Percentiles rank a stretch among this genome's conserved stretches.
Conservation (phyloP, 768 basidiomycete species). For the Suillus hirtellus region DNA sequence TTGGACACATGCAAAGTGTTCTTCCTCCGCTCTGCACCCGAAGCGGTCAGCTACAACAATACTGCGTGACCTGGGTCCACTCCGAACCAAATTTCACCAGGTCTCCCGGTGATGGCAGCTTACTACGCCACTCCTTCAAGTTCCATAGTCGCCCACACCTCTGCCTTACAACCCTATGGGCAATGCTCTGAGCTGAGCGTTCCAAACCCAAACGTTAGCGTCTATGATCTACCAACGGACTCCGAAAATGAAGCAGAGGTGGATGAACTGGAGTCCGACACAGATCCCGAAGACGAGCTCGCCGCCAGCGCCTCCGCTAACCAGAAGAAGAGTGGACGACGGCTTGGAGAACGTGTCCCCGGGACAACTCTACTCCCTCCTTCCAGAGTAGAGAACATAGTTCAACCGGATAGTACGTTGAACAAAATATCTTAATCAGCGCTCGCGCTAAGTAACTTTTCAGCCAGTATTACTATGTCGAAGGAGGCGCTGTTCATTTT, state of each 20-base stretch:
- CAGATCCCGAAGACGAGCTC: slow-evolving; percentile 28
- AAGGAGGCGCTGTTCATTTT: slow-evolving; percentile 76
- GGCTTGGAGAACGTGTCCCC: slow-evolving; percentile 46
- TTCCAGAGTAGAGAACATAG: slow-evolving; percentile 69
- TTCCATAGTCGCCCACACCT: slow-evolving; percentile 29
- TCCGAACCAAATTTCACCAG: background rate
- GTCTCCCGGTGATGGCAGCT: slow-evolving; percentile 26
- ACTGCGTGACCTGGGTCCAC: background rate
- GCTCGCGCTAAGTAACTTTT: background rate
- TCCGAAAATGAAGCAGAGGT: slow-evolving; percentile 35
- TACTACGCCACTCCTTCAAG: slow-evolving; percentile 29
- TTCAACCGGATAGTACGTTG: slow-evolving; percentile 72
- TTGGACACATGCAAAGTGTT: background rate
- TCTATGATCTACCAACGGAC: slow-evolving; percentile 36
- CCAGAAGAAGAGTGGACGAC: slow-evolving; percentile 31
- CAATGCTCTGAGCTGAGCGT: slow-evolving; percentile 27
- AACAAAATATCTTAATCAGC: background rate
- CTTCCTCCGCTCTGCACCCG: slow-evolving; percentile 8
- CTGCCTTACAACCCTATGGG: slow-evolving; percentile 33
- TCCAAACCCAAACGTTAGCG: slow-evolving; percentile 24
- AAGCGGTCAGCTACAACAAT: background rate
- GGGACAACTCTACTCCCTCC: slow-evolving; percentile 71
- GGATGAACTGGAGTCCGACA: slow-evolving; percentile 36
- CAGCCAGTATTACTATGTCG: slow-evolving; percentile 61
- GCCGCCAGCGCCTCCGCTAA: slow-evolving; percentile 24